phyloP scores from a whole-genome alignment of 257 asterid species.

The Capsicum chinense region DNA sequence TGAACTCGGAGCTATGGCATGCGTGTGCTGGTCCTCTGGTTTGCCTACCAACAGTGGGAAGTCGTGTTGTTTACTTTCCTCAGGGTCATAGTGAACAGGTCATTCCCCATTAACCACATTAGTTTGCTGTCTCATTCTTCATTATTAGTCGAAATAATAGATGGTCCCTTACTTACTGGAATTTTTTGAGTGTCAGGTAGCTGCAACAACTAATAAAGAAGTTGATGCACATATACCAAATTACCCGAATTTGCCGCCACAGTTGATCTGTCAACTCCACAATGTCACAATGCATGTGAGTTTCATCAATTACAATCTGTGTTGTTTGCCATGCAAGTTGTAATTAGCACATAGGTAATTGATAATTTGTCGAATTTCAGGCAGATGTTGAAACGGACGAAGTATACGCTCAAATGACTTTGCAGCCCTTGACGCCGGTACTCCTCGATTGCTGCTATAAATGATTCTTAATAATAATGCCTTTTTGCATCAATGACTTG shows the following conservation, averaged over 20 bases:
- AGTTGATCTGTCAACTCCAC: conserved; percentile 97
- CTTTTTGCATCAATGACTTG: conserved; percentile 17
- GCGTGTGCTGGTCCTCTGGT: conserved; percentile 99
- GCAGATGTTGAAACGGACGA: conserved; percentile 98
- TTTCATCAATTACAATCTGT: conserved; percentile 40
- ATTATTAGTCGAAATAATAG: neutral
- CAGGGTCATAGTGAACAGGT: conserved; percentile 99
- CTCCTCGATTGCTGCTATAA: conserved; percentile 10
- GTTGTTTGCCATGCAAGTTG: conserved; percentile 28
- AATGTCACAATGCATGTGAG: conserved; percentile 97
- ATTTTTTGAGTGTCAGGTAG: conserved; percentile 59
- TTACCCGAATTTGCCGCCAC: conserved; percentile 89
- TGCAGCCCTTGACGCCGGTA: conserved; percentile 94
- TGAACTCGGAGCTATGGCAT: conserved; percentile 98
- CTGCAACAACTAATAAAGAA: conserved; percentile 93
- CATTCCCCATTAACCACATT: conserved; percentile 1
- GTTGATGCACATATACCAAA: conserved; percentile 92
- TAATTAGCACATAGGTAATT: neutral
- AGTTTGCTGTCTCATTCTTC: neutral
- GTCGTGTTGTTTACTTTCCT: conserved; percentile 97
- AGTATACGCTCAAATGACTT: conserved; percentile 96
- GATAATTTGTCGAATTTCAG: conserved; percentile 55
- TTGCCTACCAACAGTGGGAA: conserved; percentile 79
- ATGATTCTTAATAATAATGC: neutral
- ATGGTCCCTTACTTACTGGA: conserved; percentile 35